phyloP scores from a whole-genome alignment of 768 basidiomycete species.

The Rossbeevera mucosa region DNA sequence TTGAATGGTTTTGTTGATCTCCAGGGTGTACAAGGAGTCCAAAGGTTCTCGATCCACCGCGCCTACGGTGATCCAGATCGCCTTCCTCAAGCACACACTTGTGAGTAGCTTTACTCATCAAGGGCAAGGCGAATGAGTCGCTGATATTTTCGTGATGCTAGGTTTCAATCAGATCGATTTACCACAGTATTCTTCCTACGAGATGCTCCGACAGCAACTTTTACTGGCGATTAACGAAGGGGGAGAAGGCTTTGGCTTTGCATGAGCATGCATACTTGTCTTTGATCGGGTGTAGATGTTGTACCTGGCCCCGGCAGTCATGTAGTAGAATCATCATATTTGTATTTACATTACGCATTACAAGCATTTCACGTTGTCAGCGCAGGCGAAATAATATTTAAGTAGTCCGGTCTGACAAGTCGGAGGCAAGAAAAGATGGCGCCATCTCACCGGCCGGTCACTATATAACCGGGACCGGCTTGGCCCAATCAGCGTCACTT shows the following conservation, averaged over 20 bases:
- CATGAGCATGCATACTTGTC: slow-evolving; percentile 28
- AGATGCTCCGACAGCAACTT: slow-evolving; percentile 89
- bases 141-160: slow-evolving; percentile 29
- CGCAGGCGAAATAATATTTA: too few relatives aligned
- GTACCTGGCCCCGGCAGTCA: slow-evolving; percentile 1
- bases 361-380: neutral
- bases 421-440: neutral
- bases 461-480: slow-evolving; percentile 3
- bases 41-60: slow-evolving; percentile 92
- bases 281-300: slow-evolving; percentile 12
- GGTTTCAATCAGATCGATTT: slow-evolving; percentile 95
- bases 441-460: neutral
- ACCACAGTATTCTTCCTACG: slow-evolving; percentile 92
- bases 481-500: neutral
- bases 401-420: neutral
- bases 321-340: slow-evolving; percentile 33
- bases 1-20: slow-evolving; percentile 91
- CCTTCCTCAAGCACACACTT: slow-evolving; percentile 87
- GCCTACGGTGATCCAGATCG: slow-evolving; percentile 85
- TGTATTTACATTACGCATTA: slow-evolving; percentile 31
- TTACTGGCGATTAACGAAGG: slow-evolving; percentile 93
- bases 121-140: neutral
- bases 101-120: slow-evolving; percentile 39
- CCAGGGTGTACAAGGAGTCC: slow-evolving; percentile 92
- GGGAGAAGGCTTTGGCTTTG: slow-evolving; percentile 92